Conservation (phyloP, 495 filamentous ascomycete genomes). For the Cenococcum geophilum region DNA sequence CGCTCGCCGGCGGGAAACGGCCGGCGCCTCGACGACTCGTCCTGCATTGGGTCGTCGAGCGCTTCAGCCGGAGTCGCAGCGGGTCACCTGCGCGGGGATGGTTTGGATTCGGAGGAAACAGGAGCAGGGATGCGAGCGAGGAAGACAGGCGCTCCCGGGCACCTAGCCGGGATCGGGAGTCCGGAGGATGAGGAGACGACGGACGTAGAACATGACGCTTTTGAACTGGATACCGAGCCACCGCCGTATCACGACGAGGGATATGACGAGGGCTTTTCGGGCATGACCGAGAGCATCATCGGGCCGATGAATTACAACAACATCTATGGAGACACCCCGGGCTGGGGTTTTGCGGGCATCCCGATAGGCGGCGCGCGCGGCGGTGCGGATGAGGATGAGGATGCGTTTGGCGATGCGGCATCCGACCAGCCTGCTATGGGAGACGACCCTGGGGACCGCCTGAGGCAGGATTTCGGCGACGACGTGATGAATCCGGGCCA, state of each 20-base stretch:
- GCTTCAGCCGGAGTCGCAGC: slow-evolving; percentile 37
- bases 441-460: slow-evolving; percentile 4
- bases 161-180: slow-evolving; percentile 15
- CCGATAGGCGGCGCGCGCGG: not conserved
- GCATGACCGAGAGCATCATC: not conserved
- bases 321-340: not conserved
- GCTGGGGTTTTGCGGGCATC: slow-evolving; percentile 10
- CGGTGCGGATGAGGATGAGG: slow-evolving; percentile 12
- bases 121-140: slow-evolving; percentile 14
- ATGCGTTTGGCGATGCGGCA: slow-evolving; percentile 15
- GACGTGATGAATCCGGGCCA: slow-evolving; percentile 4
- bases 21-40: slow-evolving; percentile 77
- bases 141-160: slow-evolving; percentile 16
- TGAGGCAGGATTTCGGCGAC: slow-evolving; percentile 29
- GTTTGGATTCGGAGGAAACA: slow-evolving; percentile 12
- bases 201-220: slow-evolving; percentile 8
- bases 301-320: not conserved
- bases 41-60: slow-evolving; percentile 52
- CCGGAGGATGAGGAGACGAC: slow-evolving; percentile 10
- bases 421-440: slow-evolving; percentile 12
- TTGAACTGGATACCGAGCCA: not conserved
- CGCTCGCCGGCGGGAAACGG: slow-evolving; percentile 65
- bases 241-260: slow-evolving; percentile 16
- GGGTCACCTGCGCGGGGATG: slow-evolving; percentile 26
- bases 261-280: slow-evolving; percentile 2